Evolutionary conservation across 306 rosid genomes (phyloP).

Genomic region (Quercus variabilis): DNA sequence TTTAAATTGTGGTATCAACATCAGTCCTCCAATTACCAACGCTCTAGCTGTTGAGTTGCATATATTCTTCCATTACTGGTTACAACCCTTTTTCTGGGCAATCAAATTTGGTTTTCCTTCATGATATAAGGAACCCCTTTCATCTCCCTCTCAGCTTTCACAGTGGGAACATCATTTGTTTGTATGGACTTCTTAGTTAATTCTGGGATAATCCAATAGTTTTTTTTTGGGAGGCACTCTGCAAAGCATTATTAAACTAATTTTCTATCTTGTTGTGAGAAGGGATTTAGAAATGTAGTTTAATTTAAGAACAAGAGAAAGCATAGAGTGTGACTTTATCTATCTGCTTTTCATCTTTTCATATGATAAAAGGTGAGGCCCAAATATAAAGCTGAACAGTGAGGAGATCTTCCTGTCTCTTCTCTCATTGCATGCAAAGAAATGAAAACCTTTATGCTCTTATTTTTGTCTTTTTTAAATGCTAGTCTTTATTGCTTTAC

Average conservation of each 20-base stretch:
- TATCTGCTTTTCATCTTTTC: neutral
- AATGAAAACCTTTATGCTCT: neutral
- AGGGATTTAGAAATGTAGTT: neutral
- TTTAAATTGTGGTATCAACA: neutral
- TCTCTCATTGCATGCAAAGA: neutral
- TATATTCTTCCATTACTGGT: neutral
- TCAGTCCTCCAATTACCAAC: neutral
- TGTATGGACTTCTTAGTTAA: neutral
- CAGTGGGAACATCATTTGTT: neutral
- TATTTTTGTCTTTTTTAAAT: neutral
- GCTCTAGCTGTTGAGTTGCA: neutral
- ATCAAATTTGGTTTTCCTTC: neutral
- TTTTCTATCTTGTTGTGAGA: neutral
- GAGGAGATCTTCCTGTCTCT: neutral
- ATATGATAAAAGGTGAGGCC: neutral
- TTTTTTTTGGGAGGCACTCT: neutral
- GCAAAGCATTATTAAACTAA: neutral
- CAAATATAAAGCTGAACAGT: neutral
- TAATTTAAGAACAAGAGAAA: neutral
- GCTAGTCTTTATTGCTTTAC: neutral
- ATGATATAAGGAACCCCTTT: neutral
- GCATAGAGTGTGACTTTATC: neutral
- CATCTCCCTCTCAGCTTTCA: neutral
- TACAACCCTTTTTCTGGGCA: neutral
- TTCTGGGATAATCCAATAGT: too few relatives aligned